Evolutionary conservation across 495 filamentous ascomycete genomes (phyloP), one percentile per base, ranked within the genome.

Genomic region (Penicillium subrubescens): DNA sequence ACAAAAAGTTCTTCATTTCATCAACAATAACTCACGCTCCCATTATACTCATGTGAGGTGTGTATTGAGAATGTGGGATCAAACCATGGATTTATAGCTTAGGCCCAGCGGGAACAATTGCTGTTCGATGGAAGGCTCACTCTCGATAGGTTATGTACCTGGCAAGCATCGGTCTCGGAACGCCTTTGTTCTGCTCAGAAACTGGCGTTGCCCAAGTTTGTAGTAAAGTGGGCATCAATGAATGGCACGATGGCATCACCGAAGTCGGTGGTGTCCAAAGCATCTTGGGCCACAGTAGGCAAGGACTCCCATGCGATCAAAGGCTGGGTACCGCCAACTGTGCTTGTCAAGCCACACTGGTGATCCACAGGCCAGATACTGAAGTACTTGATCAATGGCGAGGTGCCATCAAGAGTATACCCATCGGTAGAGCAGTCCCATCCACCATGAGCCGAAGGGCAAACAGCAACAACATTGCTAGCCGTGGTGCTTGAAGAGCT

Each of bases 251-350:
- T 69, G 0, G 59, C 71, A 25, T 37, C 35, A 8, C 66, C 71
- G 61, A 73, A 71, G 33, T 73, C 71, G 2, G 71, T 73, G 1
- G 68, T 67, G 15, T 65, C 59, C 61, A 73, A 37, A 2, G 71
- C 68, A 60, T 55, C 34, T 44, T 67, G 71, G 2, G 67, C 71
- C 12, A 54, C 65, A 5, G 66, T 48, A 5, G 79, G 72, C 67
- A 87, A 57, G n/a, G 75, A 80, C 63, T 86, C 83, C 82, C 83
- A 86, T 4, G 83, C 83, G 63, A 86, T 77, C 58, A 87, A 62
- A 12, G 83, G 83, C 75, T 86, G 83, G 27, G 73, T 69, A 7
- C 82, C 83, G 15, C 83, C 84, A 27, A 82, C 76, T 1, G 71
- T 76, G 7, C 33, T 63, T 7, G 81, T 84, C 15, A 83, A 66